Conservation (phyloP, 495 filamentous ascomycete species). For the Terfezia claveryi region DNA sequence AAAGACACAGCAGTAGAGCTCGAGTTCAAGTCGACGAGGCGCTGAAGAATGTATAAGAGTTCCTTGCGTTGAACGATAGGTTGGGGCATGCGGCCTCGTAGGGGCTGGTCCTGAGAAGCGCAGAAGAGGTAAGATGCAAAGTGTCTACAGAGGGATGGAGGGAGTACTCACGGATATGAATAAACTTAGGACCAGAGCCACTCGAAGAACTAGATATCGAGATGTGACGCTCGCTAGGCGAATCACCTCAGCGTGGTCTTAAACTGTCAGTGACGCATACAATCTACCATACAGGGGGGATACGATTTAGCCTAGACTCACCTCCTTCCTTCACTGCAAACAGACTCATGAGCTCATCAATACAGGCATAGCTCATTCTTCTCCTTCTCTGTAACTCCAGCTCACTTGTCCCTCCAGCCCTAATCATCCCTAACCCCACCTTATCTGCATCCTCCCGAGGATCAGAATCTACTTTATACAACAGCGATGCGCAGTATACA, state of each 20-base stretch:
- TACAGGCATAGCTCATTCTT: conserved; percentile 54
- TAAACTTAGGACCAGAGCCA: conserved; percentile 50
- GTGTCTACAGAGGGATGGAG: neutral
- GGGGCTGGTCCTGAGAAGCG: conserved; percentile 45
- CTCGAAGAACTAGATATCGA: conserved; percentile 66
- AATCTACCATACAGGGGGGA: neutral
- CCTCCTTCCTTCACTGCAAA: conserved; percentile 27
- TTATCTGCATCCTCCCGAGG: neutral
- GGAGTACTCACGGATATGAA: conserved; percentile 39
- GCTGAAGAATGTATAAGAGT: conserved; percentile 44
- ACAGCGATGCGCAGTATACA: conserved; percentile 60
- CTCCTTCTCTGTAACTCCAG: conserved; percentile 23
- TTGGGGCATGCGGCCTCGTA: conserved; percentile 80
- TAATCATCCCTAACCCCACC: conserved; percentile 1
- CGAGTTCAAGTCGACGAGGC: conserved; percentile 40
- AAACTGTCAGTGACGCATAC: conserved; percentile 5
- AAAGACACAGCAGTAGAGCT: conserved; percentile 41
- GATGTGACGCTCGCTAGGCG: conserved; percentile 54
- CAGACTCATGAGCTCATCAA: conserved; percentile 63
- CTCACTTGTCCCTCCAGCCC: conserved; percentile 13
- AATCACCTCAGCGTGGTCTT: conserved; percentile 6
- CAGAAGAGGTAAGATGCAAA: neutral
- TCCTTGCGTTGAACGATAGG: conserved; percentile 61
- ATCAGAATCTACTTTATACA: conserved; percentile 1
- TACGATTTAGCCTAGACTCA: neutral